Evolutionary conservation across 2,329 filamentous ascomycete genomes (phyloP), one percentile per base, ranked within the genome.

Genomic region (Hypoxylon sp.): DNA sequence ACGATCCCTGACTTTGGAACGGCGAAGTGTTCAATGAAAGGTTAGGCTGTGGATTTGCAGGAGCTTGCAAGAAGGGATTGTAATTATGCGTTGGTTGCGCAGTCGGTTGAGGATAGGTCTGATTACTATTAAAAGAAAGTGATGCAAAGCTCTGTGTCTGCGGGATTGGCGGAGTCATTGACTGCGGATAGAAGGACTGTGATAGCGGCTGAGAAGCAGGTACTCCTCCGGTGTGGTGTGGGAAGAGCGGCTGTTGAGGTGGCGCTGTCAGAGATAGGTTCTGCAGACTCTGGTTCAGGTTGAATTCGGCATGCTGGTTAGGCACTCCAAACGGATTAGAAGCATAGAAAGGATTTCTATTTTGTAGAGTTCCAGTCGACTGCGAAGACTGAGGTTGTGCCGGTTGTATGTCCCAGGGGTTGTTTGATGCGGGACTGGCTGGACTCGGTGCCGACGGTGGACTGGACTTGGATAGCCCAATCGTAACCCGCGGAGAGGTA

Each of bases 291-390:
- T 92, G 88, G 69, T 89, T 88, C 17, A 94, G 79, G 10, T 77
- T 77, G 32, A 77, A 77, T 29, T 80, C 81, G 70, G 71, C 80
- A 67, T 83, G 82, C 61, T 83, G 80, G 37, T 79, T 75, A 2
- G 85, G 83, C 55, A 81, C 77, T 7, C 91, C 86, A 73, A 94
- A 95, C 4, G 92, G 92, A 75, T 95, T 95, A 67, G 88, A 89
- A 11, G 87, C 83, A 55, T 82, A 84, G 67, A 88, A 89, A 0
- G 86, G 85, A 65, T 88, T 88, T 75, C 82, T 86, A 73, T 83
- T 88, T 70, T 86, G 85, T 27, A 90, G 77, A 13, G 84, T 88
- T 50, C 89, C 89, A 0, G 89, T 91, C 3, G 89, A 91, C 71
- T 91, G 89, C 6, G 89, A 86, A 8, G 89, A 89, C 76, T 90